These are phyloP conservation scores for Coleophoma eucalyptorum DNA, from an alignment of 2,329 filamentous ascomycete species.

Conservation along the genomic window DNA sequence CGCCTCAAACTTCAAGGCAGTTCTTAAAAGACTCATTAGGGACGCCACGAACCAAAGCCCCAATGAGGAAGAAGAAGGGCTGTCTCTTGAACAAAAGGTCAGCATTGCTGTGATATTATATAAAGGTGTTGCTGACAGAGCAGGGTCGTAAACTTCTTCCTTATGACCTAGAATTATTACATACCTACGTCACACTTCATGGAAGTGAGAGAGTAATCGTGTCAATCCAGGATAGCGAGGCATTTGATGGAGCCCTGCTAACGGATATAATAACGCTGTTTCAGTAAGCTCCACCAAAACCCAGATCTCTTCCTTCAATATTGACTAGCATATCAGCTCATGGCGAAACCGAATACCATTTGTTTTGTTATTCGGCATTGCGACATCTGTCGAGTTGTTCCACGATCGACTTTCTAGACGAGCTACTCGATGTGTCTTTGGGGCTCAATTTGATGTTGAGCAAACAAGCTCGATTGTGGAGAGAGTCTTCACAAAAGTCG, in stretches of 20 bases:
- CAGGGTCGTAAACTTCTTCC: constrained; percentile 65
- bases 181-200: constrained; percentile 52
- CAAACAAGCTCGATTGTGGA: constrained; percentile 70
- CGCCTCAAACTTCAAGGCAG: constrained; percentile 68
- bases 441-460: constrained; percentile 73
- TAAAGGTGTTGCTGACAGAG: constrained; percentile 4
- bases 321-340: constrained; percentile 32
- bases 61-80: constrained; percentile 40
- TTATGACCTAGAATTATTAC: constrained; percentile 73
- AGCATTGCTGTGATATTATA: constrained; percentile 17
- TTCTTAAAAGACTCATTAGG: constrained; percentile 69
- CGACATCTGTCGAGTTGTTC: constrained; percentile 77
- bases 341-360: constrained; percentile 78
- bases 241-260: constrained; percentile 70
- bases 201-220: constrained; percentile 60
- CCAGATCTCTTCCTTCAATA: neutral
- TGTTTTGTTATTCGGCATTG: constrained; percentile 72
- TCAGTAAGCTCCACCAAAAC: constrained; percentile 43
- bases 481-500: constrained; percentile 62
- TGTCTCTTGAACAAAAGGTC: constrained; percentile 44
- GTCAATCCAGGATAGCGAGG: constrained; percentile 78
- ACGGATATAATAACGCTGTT: constrained; percentile 68
- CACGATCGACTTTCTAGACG: constrained; percentile 69
- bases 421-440: constrained; percentile 63
- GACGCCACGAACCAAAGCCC: constrained; percentile 50